A percentile compares a stretch with the other conserved stretches of the same genome.
These are phyloP conservation scores for Pichia sp. DNA, from an alignment of 1,139 yeast genomes.

Conservation along the genomic window DNA sequence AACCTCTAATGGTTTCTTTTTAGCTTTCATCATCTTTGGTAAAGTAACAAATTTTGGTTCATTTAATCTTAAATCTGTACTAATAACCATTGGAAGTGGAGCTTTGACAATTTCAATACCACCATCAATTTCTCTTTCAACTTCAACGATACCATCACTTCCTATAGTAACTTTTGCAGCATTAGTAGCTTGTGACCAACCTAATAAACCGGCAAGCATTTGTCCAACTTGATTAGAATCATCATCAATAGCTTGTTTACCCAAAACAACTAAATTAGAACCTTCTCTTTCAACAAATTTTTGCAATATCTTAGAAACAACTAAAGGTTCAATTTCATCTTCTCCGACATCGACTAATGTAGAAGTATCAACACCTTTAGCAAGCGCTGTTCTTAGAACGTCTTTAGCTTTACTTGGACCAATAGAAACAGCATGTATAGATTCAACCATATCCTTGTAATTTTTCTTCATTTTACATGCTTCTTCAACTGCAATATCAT, in stretches of 20 bases:
- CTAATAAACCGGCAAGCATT: slow-evolving; percentile 86
- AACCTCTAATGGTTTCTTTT: slow-evolving; percentile 84
- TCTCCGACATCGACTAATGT: slow-evolving; percentile 78
- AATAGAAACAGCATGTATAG: slow-evolving; percentile 85
- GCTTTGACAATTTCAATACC: slow-evolving; percentile 83
- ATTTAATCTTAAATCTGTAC: slow-evolving; percentile 89
- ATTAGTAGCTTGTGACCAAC: slow-evolving; percentile 98
- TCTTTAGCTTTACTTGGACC: slow-evolving; percentile 88
- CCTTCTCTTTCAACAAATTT: slow-evolving; percentile 65
- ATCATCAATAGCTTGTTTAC: slow-evolving; percentile 95
- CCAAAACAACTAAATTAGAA: slow-evolving; percentile 76
- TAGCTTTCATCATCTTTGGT: slow-evolving; percentile 97
- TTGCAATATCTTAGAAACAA: slow-evolving; percentile 78
- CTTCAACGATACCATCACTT: slow-evolving; percentile 51
- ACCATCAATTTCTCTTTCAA: slow-evolving; percentile 91
- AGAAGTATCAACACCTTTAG: slow-evolving; percentile 87
- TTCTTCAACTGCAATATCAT: slow-evolving; percentile 95
- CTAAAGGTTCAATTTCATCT: slow-evolving; percentile 70
- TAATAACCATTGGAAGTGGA: slow-evolving; percentile 74
- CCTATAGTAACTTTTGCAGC: slow-evolving; percentile 78
- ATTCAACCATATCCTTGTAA: slow-evolving; percentile 65
- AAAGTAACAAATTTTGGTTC: slow-evolving; percentile 91
- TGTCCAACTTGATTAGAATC: slow-evolving; percentile 97
- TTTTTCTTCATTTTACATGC: slow-evolving; percentile 72
- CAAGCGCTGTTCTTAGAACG: slow-evolving; percentile 80